These are phyloP conservation scores for Pseudozyma flocculosa DNA, from an alignment of 1,284 basidiomycete species.

Conservation along the genomic window DNA sequence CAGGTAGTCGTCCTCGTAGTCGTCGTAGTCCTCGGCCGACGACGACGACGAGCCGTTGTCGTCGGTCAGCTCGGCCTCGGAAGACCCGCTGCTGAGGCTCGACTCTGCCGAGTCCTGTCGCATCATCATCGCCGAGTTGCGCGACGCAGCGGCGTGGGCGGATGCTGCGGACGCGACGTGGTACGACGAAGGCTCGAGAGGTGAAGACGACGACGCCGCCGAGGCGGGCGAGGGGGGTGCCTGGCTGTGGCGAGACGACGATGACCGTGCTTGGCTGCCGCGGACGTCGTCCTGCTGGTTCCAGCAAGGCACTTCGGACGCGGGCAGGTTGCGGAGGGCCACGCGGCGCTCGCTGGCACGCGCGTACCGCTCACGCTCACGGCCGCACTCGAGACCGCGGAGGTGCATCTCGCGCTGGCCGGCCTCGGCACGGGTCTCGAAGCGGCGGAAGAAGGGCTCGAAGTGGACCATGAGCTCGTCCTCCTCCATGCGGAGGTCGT, in stretches of 20 bases:
- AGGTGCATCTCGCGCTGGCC: constrained; percentile 56
- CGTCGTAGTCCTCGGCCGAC: constrained; percentile 51
- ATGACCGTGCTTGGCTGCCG: constrained; percentile 16
- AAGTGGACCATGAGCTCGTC: constrained; percentile 56
- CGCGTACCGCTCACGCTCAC: constrained; percentile 53
- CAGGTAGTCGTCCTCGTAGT: constrained; percentile 48
- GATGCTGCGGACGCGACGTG: constrained; percentile 24
- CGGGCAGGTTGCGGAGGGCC: constrained; percentile 49
- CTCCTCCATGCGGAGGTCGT: constrained; percentile 57
- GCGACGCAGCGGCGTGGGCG: constrained; percentile 20
- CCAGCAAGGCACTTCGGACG: constrained; percentile 53
- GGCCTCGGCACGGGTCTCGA: constrained; percentile 50
- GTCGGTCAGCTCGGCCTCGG: constrained; percentile 54
- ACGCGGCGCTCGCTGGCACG: constrained; percentile 54
- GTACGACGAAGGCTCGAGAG: not conserved
- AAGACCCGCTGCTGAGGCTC: constrained; percentile 39
- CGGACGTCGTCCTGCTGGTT: constrained; percentile 37
- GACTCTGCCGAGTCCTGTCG: constrained; percentile 42
- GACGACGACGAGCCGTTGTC: constrained; percentile 55
- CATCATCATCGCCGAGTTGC: constrained; percentile 33
- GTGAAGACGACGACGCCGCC: not conserved
- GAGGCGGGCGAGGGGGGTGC: too few relatives aligned
- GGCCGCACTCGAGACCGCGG: constrained; percentile 52
- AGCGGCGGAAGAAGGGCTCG: constrained; percentile 54
- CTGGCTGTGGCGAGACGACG: too few relatives aligned